phyloP scores from a whole-genome alignment of 2,329 filamentous ascomycete genomes.

The Alternaria sp. region DNA sequence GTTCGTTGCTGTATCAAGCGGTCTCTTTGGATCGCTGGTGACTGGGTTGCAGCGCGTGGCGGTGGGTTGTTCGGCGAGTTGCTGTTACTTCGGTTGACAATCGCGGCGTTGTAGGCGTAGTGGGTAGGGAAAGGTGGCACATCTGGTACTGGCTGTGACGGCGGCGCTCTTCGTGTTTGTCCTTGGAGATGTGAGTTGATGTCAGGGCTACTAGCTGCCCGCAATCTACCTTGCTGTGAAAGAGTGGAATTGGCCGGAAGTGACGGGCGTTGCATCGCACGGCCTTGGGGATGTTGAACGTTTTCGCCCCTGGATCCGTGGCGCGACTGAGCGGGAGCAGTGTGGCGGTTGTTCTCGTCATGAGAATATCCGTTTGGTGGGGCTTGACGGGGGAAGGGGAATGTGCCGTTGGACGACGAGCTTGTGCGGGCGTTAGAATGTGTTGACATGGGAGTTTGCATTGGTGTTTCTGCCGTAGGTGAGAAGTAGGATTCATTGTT shows the following conservation, averaged over 20 bases:
- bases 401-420: constrained; percentile 74
- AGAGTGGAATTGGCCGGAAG: constrained; percentile 69
- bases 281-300: constrained; percentile 68
- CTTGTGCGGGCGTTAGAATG: constrained; percentile 68
- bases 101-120: constrained; percentile 63
- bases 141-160: constrained; percentile 49
- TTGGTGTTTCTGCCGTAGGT: constrained; percentile 79
- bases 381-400: constrained; percentile 77
- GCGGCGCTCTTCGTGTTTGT: constrained; percentile 60
- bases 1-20: constrained; percentile 54
- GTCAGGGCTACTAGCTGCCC: constrained; percentile 94
- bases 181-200: constrained; percentile 71
- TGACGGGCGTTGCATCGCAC: constrained; percentile 76
- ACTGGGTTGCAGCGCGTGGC: constrained; percentile 72
- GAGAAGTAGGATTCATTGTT: constrained; percentile 96
- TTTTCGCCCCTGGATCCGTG: constrained; percentile 79
- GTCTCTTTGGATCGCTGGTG: constrained; percentile 71
- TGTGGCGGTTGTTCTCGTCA: constrained; percentile 80
- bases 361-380: constrained; percentile 75
- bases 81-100: constrained; percentile 78
- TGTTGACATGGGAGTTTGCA: constrained; percentile 75
- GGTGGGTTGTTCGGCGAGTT: constrained; percentile 80
- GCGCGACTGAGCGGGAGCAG: constrained; percentile 81
- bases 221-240: constrained; percentile 65
- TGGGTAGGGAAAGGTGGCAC: constrained; percentile 61